Base-by-base conservation (phyloP, 306 rosid species). In the Gillenia trifoliata region DNA sequence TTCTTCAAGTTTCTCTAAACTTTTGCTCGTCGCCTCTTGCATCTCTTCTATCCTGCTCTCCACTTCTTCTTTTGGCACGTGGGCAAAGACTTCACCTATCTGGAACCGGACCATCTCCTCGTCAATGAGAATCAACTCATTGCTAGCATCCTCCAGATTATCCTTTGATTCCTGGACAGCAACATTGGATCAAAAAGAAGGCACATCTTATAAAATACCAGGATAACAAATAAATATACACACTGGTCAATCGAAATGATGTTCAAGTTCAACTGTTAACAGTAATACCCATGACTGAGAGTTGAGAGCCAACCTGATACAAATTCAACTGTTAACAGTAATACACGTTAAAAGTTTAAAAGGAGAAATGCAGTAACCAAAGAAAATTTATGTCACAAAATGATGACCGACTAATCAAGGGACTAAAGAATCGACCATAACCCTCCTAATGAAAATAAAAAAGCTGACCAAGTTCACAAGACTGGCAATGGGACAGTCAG, bases 31-130 rank as follows among this genome's bases (percentile, higher is more conserved):
- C 63, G 54, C 90, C 77, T 79, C 92, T 85, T 90, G 83, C 95
- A 94, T 75, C 64, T 83, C 77, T 65, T 94, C 97, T 74, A 94
- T 88, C 82, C 85, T 90, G 86, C 12, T 80, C 85, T 94, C 97
- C 63, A 91, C 98, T 73, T 89, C 96, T 57, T 94, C 97, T 82
- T 73, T 89, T 2, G 96, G 85, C 62, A 94, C 94, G 79, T 94
- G 98, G 38, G 90, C 96, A 78, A 91, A 94, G 50, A 94, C 90
- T 82, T 91, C 97, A 62, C 98, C 97, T 30, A 91, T 85, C 80
- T 94, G 97, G 86, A 90, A 92, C 28, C 96, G 86, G 76, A 91
- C 88, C 38, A 86, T 83, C 40, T 94, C 98, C 78, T 94, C 98
- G 33, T 94, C 98, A 19, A 91, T 83, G 72, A 94, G 96, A 86